Base-by-base conservation (phyloP, 768 basidiomycete species). In the Symmetrospora coprosmae region DNA sequence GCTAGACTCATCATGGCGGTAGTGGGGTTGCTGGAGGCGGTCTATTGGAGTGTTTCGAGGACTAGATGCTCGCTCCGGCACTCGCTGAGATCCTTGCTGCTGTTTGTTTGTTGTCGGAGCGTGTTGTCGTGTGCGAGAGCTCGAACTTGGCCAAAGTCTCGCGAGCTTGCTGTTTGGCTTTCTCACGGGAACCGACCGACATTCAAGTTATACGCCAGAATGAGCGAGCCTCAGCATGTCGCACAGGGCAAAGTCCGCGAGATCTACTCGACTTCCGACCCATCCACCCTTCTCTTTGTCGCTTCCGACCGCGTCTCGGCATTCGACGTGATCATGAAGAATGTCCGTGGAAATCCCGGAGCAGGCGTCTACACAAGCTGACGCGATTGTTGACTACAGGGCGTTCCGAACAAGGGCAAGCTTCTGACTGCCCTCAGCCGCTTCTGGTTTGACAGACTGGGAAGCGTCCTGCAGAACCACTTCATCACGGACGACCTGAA, bases 241-340 rank as follows among this genome's bases (percentile, higher is more conserved):
- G 89, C 88, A 1, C 81, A 78, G 71, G 94, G 94, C 60, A 99
- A 99, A 79, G 94, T 99, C 21, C 82, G 94, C 59, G 92, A 97
- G 73, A 83, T 99, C 70, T 97, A 99, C 74, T 82, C 83, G 4
- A 81, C 81, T 5, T 77, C 79, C 21, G 78, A 82, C 51, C 66
- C 70, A 9, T 73, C 75, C 50, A 73, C 73, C 58, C 79, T 99
- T 19, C 79, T 99, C 39, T 97, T 97, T 71, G 84, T 97, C 60
- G 91, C 92, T 11, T 84, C 86, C 9, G 94, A 99, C 74, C 79
- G 94, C 64, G 92, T 97, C 71, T 92, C 87, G 19, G 91, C 91
- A 0, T 97, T 87, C 76, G 92, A 99, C 77, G 85, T 94, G 66
- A 83, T 97, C 69, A 79, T 99, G 64, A 81, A 82, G 70, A 89